Base-by-base conservation (phyloP, 306 rosid species). In the Dryas drummondii region DNA sequence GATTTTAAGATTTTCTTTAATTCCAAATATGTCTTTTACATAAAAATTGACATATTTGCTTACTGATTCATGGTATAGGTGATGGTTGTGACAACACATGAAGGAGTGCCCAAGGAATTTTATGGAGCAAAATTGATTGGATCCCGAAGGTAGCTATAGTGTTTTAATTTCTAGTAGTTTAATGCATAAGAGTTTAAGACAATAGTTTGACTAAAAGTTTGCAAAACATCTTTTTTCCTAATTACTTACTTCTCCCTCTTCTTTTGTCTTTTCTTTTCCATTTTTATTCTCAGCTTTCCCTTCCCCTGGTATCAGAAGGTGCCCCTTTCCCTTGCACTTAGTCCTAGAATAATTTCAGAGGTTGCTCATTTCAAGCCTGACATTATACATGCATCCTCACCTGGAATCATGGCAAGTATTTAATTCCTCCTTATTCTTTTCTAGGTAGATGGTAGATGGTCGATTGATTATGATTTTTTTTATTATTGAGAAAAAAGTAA, bases 371-470 rank as follows among this genome's bases (percentile, higher is more conserved):
- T 96, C 78, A 96, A 96, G 87, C 99, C 99, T 62, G 99, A 96
- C 88, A 96, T 96, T 71, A 92, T 96, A 77, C 99, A 96, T 59
- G 99, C 99, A 63, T 96, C 99, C 52, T 96, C 99, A 5, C 99
- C 99, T 0, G 99, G 99, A 81, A 89, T 96, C 80, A 96, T 96
- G 98, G 99, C 84, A 57, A 67, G 92, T 75, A n/a, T 68, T 40
- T 26, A 9, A 32, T 41, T 37, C 1, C 10, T 60, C 65, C 77
- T 66, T 67, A 26, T 64, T 57, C 42, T 73, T 15, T 66, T 40
- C 41, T 2, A 41, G 8, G 61, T 66, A 49, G 79, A 41, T 78
- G 16, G 62, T 66, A 49, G 75, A 22, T 22, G 22, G 62, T 66
- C 45, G 75, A 45, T 76, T 72, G 76, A 27, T 57, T 19, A 27